A percentile compares a stretch with the other conserved stretches of the same genome.
Evolutionary conservation across 2,329 filamentous ascomycete genomes (phyloP).

Genomic region (Teratosphaeria zuluensis): DNA sequence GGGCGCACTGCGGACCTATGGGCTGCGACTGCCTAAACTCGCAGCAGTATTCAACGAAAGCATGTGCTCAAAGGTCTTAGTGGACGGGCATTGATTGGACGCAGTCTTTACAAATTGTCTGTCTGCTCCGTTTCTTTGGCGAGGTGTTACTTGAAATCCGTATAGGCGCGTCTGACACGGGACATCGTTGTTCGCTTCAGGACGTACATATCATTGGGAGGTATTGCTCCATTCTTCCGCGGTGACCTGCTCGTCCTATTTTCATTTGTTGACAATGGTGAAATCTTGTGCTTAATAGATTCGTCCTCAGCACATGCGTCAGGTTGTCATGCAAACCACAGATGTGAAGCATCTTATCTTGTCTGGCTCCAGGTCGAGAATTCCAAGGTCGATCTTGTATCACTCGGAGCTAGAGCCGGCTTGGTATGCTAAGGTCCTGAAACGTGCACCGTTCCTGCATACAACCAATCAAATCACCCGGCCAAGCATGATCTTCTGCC

Average conservation of each 20-base stretch:
- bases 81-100: background rate
- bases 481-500: background rate
- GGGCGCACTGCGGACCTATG: slow-evolving; percentile 24
- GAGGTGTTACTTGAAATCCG: background rate
- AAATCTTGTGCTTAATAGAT: background rate
- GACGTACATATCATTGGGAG: background rate
- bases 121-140: background rate
- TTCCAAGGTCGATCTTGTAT: background rate
- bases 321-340: background rate
- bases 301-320: background rate
- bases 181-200: background rate
- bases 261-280: no score
- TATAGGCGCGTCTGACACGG: background rate
- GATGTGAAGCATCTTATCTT: background rate
- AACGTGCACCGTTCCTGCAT: background rate
- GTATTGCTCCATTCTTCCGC: background rate
- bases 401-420: background rate
- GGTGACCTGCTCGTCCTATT: no score
- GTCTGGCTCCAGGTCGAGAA: no score
- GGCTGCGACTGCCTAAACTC: slow-evolving; percentile 18
- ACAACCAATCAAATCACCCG: background rate
- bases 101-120: background rate
- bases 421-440: background rate
- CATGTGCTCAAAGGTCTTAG: background rate
- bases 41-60: background rate